Conservation (phyloP, 768 basidiomycete genomes). For the Lyophyllum atratum region DNA sequence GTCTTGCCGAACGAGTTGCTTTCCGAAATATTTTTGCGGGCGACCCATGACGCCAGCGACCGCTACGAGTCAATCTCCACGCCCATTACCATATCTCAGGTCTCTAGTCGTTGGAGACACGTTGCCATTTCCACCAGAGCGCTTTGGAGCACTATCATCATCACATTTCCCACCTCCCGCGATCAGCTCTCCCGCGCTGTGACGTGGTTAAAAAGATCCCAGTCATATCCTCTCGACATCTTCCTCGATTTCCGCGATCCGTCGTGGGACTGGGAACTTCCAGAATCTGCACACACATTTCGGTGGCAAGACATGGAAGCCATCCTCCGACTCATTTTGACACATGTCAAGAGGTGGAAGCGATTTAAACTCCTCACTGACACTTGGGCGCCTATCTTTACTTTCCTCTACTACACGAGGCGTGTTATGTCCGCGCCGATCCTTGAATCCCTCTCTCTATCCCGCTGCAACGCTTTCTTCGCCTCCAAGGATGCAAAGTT, state of each 20-base stretch:
- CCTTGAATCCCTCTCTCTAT: constrained; percentile 44
- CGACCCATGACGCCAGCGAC: constrained; percentile 27
- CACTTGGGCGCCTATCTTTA: constrained; percentile 60
- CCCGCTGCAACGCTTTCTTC: constrained; percentile 62
- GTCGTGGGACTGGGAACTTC: constrained; percentile 52
- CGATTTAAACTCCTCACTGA: constrained; percentile 54
- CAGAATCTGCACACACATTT: constrained; percentile 46
- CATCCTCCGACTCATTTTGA: constrained; percentile 45
- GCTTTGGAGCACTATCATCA: constrained; percentile 54
- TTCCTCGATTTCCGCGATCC: constrained; percentile 62
- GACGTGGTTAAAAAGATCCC: constrained; percentile 47
- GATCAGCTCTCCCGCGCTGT: constrained; percentile 37
- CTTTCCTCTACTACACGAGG: constrained; percentile 46
- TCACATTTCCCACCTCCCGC: constrained; percentile 44
- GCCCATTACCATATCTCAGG: constrained; percentile 43
- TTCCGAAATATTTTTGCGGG: constrained; percentile 34
- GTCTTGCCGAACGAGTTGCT: constrained; percentile 38
- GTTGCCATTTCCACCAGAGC: constrained; percentile 43
- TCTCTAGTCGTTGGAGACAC: constrained; percentile 53
- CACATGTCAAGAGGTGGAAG: constrained; percentile 49
- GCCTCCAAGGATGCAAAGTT: constrained; percentile 46
- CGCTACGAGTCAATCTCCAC: constrained; percentile 24
- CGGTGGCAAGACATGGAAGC: constrained; percentile 44
- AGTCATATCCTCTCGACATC: constrained; percentile 46
- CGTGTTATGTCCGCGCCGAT: constrained; percentile 32